Conservation (phyloP, 495 filamentous ascomycete genomes). For the Filosporella fistucella region DNA sequence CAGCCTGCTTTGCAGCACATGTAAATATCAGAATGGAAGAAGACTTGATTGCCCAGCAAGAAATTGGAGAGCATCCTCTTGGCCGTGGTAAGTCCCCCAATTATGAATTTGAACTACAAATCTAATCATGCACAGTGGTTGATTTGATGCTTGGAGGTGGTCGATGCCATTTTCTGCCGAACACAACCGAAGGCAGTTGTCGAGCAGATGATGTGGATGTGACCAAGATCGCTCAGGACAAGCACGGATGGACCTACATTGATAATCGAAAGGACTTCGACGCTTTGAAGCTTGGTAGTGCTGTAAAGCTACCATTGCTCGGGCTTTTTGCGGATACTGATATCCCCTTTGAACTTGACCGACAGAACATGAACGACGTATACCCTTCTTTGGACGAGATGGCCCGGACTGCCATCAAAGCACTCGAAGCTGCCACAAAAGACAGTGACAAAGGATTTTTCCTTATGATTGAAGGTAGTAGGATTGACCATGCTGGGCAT, state of each 20-base stretch:
- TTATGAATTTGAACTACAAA: not conserved
- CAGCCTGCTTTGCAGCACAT: slow-evolving; percentile 90
- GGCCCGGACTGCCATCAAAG: slow-evolving; percentile 73
- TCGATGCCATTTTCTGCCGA: slow-evolving; percentile 88
- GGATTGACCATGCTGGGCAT: slow-evolving; percentile 96
- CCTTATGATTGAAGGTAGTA: slow-evolving; percentile 93
- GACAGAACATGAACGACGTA: slow-evolving; percentile 65
- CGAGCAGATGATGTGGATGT: slow-evolving; percentile 36
- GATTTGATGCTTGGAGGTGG: slow-evolving; percentile 93
- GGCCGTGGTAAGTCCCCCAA: slow-evolving; percentile 44
- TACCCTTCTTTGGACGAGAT: slow-evolving; percentile 94
- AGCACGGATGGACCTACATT: slow-evolving; percentile 75
- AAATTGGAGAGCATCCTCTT: slow-evolving; percentile 80
- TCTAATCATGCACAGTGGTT: slow-evolving; percentile 44
- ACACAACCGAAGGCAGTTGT: slow-evolving; percentile 71
- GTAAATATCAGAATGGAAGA: slow-evolving; percentile 74
- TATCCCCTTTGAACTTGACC: slow-evolving; percentile 90
- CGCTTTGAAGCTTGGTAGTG: slow-evolving; percentile 60
- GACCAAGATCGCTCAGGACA: slow-evolving; percentile 33
- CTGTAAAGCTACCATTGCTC: slow-evolving; percentile 74
- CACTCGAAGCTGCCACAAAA: slow-evolving; percentile 76
- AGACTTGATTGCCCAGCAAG: slow-evolving; percentile 87
- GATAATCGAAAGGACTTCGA: slow-evolving; percentile 73
- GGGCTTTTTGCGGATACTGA: slow-evolving; percentile 82
- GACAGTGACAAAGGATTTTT: slow-evolving; percentile 93